Percentiles rank a stretch among this genome's conserved stretches.
These are phyloP conservation scores for Nemania abortiva DNA, from an alignment of 2,329 filamentous ascomycete species.

Conservation along the genomic window DNA sequence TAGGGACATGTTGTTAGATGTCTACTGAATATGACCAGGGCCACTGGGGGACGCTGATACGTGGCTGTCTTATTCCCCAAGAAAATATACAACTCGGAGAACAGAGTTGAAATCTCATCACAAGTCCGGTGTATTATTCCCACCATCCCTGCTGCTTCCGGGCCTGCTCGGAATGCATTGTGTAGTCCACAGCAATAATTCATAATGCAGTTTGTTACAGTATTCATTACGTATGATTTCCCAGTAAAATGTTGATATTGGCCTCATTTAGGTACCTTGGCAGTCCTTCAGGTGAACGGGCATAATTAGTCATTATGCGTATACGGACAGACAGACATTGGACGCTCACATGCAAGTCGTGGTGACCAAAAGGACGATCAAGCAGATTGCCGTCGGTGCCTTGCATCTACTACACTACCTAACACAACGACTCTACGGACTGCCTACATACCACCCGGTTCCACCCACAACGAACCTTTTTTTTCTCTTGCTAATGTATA, in stretches of 20 bases:
- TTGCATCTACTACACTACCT: constrained; percentile 23
- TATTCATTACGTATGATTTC: constrained; percentile 27
- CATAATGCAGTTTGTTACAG: neutral
- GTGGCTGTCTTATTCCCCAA: neutral
- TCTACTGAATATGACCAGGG: constrained; percentile 12
- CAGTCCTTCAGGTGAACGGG: constrained; percentile 3
- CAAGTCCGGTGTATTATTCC: constrained; percentile 21
- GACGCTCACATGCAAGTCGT: neutral
- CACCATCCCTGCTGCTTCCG: constrained; percentile 19
- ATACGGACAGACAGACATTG: neutral
- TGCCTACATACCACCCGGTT: neutral
- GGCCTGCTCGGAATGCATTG: neutral
- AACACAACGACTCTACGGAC: neutral
- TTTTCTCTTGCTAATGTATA: constrained; percentile 10
- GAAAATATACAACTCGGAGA: neutral
- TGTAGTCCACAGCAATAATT: constrained; percentile 3
- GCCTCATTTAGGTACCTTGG: neutral
- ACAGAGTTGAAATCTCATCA: neutral
- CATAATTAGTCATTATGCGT: neutral
- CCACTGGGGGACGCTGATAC: neutral
- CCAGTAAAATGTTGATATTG: neutral
- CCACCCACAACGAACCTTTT: neutral
- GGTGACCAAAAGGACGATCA: constrained; percentile 14
- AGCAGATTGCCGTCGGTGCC: constrained; percentile 28
- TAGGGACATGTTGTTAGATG: neutral